Conservation (phyloP, 768 basidiomycete species). For the Lactarius trivialis region DNA sequence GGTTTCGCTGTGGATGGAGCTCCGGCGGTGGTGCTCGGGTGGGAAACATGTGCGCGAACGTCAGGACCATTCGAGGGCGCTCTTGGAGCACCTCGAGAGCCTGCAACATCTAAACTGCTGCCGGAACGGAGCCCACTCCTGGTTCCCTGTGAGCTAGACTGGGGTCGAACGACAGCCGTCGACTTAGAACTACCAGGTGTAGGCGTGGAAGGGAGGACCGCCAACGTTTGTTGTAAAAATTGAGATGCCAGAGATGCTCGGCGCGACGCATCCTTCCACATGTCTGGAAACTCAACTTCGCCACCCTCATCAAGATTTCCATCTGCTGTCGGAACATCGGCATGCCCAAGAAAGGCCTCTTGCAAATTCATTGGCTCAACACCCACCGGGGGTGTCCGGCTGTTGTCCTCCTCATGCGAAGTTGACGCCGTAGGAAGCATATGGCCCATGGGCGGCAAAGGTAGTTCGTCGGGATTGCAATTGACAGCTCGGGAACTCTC, state of each 20-base stretch:
- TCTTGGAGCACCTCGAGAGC: constrained; percentile 32
- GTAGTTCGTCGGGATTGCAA: background rate
- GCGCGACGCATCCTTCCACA: constrained; percentile 39
- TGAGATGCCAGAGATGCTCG: constrained; percentile 55
- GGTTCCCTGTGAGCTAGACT: constrained; percentile 13
- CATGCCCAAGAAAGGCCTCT: constrained; percentile 13
- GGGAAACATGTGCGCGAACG: constrained; percentile 23
- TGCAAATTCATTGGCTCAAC: constrained; percentile 11
- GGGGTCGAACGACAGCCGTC: constrained; percentile 22
- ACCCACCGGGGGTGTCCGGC: background rate
- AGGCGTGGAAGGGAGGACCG: constrained; percentile 39
- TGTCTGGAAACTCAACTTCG: constrained; percentile 20
- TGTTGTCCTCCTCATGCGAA: background rate
- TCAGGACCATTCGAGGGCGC: constrained; percentile 28
- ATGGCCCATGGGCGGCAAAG: background rate
- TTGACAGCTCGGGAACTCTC: background rate
- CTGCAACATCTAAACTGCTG: constrained; percentile 11
- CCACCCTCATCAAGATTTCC: constrained; percentile 12
- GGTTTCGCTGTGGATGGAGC: constrained; percentile 26
- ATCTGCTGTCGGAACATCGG: background rate
- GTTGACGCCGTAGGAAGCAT: background rate
- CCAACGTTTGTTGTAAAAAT: constrained; percentile 56
- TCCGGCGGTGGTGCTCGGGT: constrained; percentile 26
- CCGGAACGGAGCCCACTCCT: constrained; percentile 21
- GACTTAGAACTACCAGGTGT: constrained; percentile 25